These are phyloP conservation scores for Leptographium wingfieldii DNA, from an alignment of 2,329 filamentous ascomycete genomes.

Conservation along the genomic window DNA sequence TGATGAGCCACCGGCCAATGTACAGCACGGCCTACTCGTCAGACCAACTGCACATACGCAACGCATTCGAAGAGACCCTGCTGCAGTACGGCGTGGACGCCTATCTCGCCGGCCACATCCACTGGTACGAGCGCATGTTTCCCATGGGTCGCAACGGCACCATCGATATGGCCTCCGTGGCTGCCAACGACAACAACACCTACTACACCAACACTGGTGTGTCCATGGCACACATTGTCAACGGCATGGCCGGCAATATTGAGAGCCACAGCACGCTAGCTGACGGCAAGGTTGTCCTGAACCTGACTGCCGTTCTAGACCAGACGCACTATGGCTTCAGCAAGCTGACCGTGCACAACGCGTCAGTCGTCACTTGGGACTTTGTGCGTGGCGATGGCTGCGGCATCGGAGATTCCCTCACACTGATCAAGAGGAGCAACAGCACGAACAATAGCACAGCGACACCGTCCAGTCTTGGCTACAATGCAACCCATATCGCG, in stretches of 20 bases:
- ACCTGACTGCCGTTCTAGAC: constrained; percentile 32
- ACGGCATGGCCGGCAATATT: constrained; percentile 8
- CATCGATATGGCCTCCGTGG: constrained; percentile 7
- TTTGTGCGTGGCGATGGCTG: constrained; percentile 30
- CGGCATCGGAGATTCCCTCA: constrained; percentile 25
- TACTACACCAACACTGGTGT: constrained; percentile 25
- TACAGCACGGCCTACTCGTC: constrained; percentile 18
- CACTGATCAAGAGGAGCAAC: constrained; percentile 9
- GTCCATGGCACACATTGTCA: constrained; percentile 29
- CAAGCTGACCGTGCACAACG: constrained; percentile 26
- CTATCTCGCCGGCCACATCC: constrained; percentile 24
- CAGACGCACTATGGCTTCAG: constrained; percentile 25
- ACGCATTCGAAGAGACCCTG: constrained; percentile 31
- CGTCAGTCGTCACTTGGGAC: constrained; percentile 8
- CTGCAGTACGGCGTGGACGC: constrained; percentile 32
- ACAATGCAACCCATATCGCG: too few relatives aligned
- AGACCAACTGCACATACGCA: constrained; percentile 30
- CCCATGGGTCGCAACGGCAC: constrained; percentile 11
- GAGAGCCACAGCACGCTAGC: constrained; percentile 18
- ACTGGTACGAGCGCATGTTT: constrained; percentile 14
- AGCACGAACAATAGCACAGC: neutral
- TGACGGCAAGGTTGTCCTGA: constrained; percentile 18
- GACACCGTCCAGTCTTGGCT: neutral
- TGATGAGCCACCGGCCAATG: constrained; percentile 13
- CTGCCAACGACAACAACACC: constrained; percentile 6